phyloP scores from a whole-genome alignment of 208 protist species.

The Acanthamoeba castellanii region DNA sequence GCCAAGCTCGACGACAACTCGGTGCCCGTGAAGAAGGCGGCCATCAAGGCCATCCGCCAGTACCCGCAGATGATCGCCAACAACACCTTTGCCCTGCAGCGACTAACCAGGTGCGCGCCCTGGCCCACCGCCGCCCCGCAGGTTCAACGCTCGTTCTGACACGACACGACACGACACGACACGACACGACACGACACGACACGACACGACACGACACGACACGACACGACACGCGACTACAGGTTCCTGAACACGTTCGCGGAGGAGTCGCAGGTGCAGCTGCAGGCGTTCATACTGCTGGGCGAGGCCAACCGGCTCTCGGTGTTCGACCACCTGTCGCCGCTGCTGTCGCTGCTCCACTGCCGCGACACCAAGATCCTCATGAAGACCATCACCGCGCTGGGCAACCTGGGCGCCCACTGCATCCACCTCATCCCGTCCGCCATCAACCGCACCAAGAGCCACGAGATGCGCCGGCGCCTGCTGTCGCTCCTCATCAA shows the following conservation, averaged over 20 bases:
- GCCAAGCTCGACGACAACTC: conserved; percentile 53
- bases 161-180: not conserved
- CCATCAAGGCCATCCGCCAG: conserved; percentile 40
- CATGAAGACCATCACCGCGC: conserved; percentile 47
- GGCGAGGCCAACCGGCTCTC: conserved; percentile 21
- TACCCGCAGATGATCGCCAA: conserved; percentile 32
- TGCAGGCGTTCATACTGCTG: conserved; percentile 53
- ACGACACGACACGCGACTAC: not conserved
- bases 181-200: not conserved
- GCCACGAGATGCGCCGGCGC: conserved; percentile 7
- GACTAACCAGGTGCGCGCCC: not conserved
- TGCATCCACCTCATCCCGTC: conserved; percentile 47
- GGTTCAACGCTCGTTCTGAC: not conserved
- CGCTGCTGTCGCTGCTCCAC: conserved; percentile 44
- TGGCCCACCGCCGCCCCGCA: too few species aligned
- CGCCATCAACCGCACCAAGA: conserved; percentile 57
- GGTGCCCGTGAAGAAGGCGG: conserved; percentile 39
- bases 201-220: too few species aligned
- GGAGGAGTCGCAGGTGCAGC: conserved; percentile 19
- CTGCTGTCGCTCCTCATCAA: conserved; percentile 64
- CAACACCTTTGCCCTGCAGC: conserved; percentile 38
- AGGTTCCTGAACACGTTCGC: conserved; percentile 58
- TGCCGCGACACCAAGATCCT: conserved; percentile 65
- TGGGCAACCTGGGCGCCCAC: conserved; percentile 24
- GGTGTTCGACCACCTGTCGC: conserved; percentile 22